Evolutionary conservation across 2,329 filamentous ascomycete genomes (phyloP), one percentile per base, ranked within the genome.

Genomic region (Lasiodiplodia gonubiensis): DNA sequence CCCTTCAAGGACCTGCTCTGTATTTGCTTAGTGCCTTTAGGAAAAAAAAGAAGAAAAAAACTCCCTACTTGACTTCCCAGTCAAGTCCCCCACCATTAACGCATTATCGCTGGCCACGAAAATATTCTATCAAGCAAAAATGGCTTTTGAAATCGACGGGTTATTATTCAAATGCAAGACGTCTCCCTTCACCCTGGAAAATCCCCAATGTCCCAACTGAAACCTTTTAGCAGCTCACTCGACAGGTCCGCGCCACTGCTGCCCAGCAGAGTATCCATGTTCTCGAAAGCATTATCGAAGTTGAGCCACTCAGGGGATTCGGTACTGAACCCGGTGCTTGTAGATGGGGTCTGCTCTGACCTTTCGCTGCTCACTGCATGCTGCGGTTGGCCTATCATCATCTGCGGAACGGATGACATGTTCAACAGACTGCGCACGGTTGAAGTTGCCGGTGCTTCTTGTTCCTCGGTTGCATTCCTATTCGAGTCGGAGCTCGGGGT

Each of bases 251-350:
- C 59, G 1, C 59, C 59, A 10, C 59, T 37, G 67, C 78, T 79
- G 25, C 78, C 77, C 12, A 80, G 46, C 33, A 80, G 69, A 4
- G 76, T 74, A 66, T 79, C 77, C 60, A 80, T 78, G 42, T 79
- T 79, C 71, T 80, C 77, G 70, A 80, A 80, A 7, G 78, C 78
- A 1, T 73, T 72, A 27, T 79, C 77, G 52, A 79, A 79, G 39
- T 79, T 79, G 35, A 80, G 52, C 78, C 78, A 80, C 49, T 79
- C 77, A 0, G 77, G 75, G 1, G 73, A 76, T 37, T 75, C 71
- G 37, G 78, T 77, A n/a, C 73, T 71, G 64, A 78, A 76, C 2
- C 52, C 64, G 21, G 37, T 54, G 14, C 42, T 42, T 8, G 23
- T 37, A 12, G 66, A 42, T 8, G 57, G 48, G 11, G 48, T 63